Conservation (phyloP, 176 grass and related monocot genomes). For the Leersia perrieri region DNA sequence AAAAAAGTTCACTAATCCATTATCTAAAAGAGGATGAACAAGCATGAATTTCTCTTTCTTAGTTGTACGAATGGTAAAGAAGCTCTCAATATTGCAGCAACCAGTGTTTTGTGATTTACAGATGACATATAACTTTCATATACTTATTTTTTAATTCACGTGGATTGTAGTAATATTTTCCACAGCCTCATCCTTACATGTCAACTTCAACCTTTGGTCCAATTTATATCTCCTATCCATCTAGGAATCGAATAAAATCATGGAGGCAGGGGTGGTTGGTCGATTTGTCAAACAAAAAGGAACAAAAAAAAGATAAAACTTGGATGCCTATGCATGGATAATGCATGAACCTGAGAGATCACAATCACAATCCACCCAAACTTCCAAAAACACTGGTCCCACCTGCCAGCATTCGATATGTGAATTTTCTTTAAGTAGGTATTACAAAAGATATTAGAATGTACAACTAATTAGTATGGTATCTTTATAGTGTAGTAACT, state of each 20-base stretch:
- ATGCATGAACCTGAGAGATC: constrained; percentile 22
- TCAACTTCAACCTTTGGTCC: constrained; percentile 14
- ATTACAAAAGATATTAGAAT: not conserved
- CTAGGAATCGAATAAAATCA: constrained; percentile 24
- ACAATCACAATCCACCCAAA: constrained; percentile 8
- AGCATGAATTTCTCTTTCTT: not conserved
- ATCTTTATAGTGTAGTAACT: not conserved
- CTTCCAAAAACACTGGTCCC: not conserved
- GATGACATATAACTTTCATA: too few species aligned
- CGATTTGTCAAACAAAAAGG: constrained; percentile 2
- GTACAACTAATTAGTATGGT: not conserved
- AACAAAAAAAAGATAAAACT: not conserved
- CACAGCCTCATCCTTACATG: not conserved
- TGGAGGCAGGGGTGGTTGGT: not conserved
- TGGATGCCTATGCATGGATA: constrained; percentile 9
- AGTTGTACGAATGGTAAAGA: not conserved
- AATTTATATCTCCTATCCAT: not conserved
- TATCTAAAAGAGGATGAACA: too few species aligned
- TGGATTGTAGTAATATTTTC: not conserved
- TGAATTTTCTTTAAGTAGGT: too few species aligned
- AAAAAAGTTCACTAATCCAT: too few species aligned
- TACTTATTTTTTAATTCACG: not conserved
- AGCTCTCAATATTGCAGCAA: not conserved
- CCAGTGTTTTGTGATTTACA: not conserved
- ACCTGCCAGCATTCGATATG: not conserved